Percentiles rank a stretch among this genome's conserved stretches.
These are phyloP conservation scores for Telopea speciosissima DNA, from an alignment of 177 flowering plant genomes.

Conservation along the genomic window DNA sequence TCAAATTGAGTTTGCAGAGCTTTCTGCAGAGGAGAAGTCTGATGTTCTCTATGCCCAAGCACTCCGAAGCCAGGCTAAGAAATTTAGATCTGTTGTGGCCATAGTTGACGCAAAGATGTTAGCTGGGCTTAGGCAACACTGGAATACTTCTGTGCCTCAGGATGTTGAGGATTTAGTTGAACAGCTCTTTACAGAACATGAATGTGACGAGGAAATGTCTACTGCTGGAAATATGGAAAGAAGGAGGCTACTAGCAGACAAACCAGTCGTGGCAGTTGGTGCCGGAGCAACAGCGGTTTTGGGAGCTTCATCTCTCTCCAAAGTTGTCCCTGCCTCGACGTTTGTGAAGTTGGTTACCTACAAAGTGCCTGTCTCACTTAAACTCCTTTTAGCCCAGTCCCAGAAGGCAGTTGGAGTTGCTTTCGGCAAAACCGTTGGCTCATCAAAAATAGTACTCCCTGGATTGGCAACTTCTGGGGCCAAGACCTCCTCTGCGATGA, in stretches of 20 bases:
- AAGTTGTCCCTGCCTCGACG: conserved; percentile 62
- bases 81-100: conserved; percentile 67
- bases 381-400: conserved; percentile 49
- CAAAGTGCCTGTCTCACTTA: conserved; percentile 58
- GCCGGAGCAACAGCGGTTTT: conserved; percentile 83
- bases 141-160: conserved; percentile 64
- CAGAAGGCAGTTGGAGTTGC: conserved; percentile 51
- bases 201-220: conserved; percentile 25
- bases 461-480: conserved; percentile 49
- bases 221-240: conserved; percentile 14
- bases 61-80: conserved; percentile 54
- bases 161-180: conserved; percentile 52
- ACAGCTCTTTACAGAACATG: conserved; percentile 33
- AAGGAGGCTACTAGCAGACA: conserved; percentile 37
- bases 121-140: conserved; percentile 71
- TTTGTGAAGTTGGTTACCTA: conserved; percentile 50
- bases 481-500: conserved; percentile 44
- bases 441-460: conserved; percentile 55
- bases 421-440: conserved; percentile 45
- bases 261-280: conserved; percentile 80
- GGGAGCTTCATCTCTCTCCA: conserved; percentile 76
- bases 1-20: conserved; percentile 42
- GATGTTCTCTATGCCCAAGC: conserved; percentile 68
- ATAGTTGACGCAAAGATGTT: conserved; percentile 71
- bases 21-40: conserved; percentile 61